Conservation (phyloP, 2,329 filamentous ascomycete species). For the Calonectria leucothoes region DNA sequence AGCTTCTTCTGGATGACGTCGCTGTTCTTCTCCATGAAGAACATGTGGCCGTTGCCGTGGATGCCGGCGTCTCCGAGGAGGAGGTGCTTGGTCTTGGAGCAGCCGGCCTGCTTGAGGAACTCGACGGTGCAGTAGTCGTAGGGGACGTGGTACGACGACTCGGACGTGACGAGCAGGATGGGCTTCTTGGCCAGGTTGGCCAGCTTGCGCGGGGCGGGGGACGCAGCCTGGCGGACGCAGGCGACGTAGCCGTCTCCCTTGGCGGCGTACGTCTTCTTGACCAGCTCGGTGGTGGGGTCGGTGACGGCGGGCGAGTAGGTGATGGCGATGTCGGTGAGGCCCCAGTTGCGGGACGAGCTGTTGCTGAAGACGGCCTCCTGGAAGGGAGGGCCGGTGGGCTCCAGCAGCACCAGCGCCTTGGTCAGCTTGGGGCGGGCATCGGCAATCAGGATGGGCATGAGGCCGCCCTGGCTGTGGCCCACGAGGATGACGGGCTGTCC, state of each 20-base stretch:
- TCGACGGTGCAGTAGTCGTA: constrained; percentile 37
- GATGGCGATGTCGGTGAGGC: constrained; percentile 60
- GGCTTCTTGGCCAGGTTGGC: constrained; percentile 47
- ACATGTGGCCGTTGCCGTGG: constrained; percentile 38
- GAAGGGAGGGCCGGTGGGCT: constrained; percentile 62
- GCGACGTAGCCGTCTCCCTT: constrained; percentile 18
- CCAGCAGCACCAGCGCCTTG: constrained; percentile 55
- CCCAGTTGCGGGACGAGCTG: constrained; percentile 52
- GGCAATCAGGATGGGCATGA: constrained; percentile 46
- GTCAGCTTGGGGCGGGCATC: constrained; percentile 51
- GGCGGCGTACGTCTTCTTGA: constrained; percentile 21
- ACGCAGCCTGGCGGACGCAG: constrained; percentile 30
- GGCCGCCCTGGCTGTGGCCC: constrained; percentile 60
- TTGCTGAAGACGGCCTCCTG: constrained; percentile 52
- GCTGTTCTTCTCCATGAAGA: constrained; percentile 41
- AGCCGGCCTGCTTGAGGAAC: constrained; percentile 36
- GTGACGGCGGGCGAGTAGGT: constrained; percentile 56
- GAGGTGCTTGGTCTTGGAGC: constrained; percentile 31
- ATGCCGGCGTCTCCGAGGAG: constrained; percentile 32
- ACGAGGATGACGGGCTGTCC: constrained; percentile 53
- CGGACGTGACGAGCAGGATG: constrained; percentile 35
- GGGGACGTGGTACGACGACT: constrained; percentile 32
- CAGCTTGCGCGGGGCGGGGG: constrained; percentile 36
- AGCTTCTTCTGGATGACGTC: constrained; percentile 28
- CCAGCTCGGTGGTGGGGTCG: constrained; percentile 25